Conservation (phyloP, 1,284 basidiomycete species). For the Fomitopsis palustris region DNA sequence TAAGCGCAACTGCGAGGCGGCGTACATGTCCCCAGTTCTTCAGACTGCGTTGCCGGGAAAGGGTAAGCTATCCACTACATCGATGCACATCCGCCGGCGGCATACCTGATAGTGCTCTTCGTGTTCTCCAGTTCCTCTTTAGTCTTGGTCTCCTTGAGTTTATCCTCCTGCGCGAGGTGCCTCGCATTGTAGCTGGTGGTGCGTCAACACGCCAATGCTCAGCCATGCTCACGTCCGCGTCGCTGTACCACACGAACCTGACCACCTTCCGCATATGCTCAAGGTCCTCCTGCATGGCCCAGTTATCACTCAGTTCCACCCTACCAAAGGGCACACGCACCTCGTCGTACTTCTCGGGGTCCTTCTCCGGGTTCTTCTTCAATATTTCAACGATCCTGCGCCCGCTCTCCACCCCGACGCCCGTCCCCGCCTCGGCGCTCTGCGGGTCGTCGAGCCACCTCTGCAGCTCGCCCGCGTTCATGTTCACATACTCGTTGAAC, state of each 20-base stretch:
- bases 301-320: too few relatives aligned
- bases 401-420: conserved; percentile 33
- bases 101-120: conserved; percentile 34
- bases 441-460: conserved; percentile 31
- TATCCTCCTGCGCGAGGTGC: conserved; percentile 34
- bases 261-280: conserved; percentile 36
- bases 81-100: too few relatives aligned
- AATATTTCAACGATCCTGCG: conserved; percentile 33
- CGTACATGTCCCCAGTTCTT: conserved; percentile 36
- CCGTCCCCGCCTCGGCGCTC: conserved; percentile 32
- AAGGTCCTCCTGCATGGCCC: conserved; percentile 26
- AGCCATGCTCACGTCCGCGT: too few relatives aligned
- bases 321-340: conserved; percentile 9
- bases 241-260: conserved; percentile 18
- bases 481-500: conserved; percentile 31
- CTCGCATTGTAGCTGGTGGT: conserved; percentile 26
- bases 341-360: conserved; percentile 30
- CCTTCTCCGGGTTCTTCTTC: conserved; percentile 32
- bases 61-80: too few relatives aligned
- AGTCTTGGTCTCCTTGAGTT: conserved; percentile 34
- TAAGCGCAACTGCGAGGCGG: not conserved
- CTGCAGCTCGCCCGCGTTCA: conserved; percentile 33
- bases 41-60: conserved; percentile 21
- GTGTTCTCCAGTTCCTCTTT: conserved; percentile 30
- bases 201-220: not conserved